Base-by-base conservation (phyloP, 768 basidiomycete genomes). In the Porphyrellus cyaneotinctus region DNA sequence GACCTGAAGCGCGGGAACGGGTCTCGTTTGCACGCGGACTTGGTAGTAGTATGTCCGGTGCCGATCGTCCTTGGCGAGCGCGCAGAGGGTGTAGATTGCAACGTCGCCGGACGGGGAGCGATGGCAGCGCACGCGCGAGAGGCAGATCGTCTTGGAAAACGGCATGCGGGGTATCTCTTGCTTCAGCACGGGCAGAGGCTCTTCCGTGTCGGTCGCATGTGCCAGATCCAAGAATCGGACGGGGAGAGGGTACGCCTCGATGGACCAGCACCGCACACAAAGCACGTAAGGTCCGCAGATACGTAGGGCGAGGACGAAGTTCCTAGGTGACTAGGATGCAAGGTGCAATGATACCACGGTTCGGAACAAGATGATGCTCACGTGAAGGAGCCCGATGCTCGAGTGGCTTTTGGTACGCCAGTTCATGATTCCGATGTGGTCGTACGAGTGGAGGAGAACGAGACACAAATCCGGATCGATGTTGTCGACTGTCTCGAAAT, bases 201-300 rank as follows among this genome's bases (percentile, higher is more conserved):
- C 17, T 31, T 9, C n/a, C n/a, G 6, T n/a, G 36, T 39, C 38
- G 52, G 26, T 20, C 24, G 31, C 37, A 8, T 2, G 17, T 39
- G 39, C n/a, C 2, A 18, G 20, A 38, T 46, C 65, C 22, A 46
- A 10, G 35, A 45, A 22, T 58, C 30, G 41, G n/a, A 38, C 44
- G 24, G 52, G 58, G 24, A 44, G 54, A 37, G 41, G 64, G 42
- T 20, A 73, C 2, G 81, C 63, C 42, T 84, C 79, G 33, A 84
- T 53, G 1, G 79, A 76, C 5, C 73, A 74, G 0, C 71, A 64
- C 49, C 75, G 78, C 60, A 84, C 73, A 28, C 78, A 71, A 6
- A 84, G 64, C n/a, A 84, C 58, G 52, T 78, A 76, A 0, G 71
- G 66, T 2, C 76, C 80, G 37, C 79, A 69, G 37, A 81, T 68